Base-by-base conservation (phyloP, 768 basidiomycete genomes). In the Lactifluus pinguis region DNA sequence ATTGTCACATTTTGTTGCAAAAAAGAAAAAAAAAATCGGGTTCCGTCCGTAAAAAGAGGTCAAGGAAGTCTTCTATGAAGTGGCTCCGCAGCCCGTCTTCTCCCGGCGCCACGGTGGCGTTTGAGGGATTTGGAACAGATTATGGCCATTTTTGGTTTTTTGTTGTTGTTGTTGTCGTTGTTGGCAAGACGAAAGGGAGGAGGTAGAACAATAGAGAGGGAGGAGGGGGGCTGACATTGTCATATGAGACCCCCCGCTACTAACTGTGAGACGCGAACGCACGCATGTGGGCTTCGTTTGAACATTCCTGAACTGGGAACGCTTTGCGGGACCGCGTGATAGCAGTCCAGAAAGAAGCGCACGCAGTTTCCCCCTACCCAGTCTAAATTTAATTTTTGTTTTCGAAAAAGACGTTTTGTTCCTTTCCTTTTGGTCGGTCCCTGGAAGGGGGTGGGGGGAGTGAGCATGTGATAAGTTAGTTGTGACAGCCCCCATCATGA, bases 51-150 rank as follows among this genome's bases (percentile, higher is more conserved):
- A 59, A 30, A 30, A 49, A 54, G 49, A 30, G 48, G 4, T 14
- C 14, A 59, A 52, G 36, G 38, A 50, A 34, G n/a, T 7, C 9
- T 60, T 55, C 59, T 60, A 60, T 49, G 48, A 50, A 60, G 49
- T 44, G 39, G 49, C 32, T 38, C 36, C n/a, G 25, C 25, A 25
- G 25, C 13, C 11, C 29, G 1, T 14, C 49, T 15, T 34, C 34
- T 13, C 19, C 50, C 32, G 49, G 36, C 50, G 50, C 52, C 38
- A 53, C 52, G 1, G 38, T 39, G 51, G 38, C 38, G 39, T 6
- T 34, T 6, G 1, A 14, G 19, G 39, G 14, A 53, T 53, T 53
- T 25, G 25, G 25, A 25, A 25, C 25, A 25, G 25, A 25, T 25
- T 25, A 1, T 25, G 25, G 14, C 9, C 25, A 2, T 1, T 25